Evolutionary conservation across 306 rosid species (phyloP).

Genomic region (Delonix regia): DNA sequence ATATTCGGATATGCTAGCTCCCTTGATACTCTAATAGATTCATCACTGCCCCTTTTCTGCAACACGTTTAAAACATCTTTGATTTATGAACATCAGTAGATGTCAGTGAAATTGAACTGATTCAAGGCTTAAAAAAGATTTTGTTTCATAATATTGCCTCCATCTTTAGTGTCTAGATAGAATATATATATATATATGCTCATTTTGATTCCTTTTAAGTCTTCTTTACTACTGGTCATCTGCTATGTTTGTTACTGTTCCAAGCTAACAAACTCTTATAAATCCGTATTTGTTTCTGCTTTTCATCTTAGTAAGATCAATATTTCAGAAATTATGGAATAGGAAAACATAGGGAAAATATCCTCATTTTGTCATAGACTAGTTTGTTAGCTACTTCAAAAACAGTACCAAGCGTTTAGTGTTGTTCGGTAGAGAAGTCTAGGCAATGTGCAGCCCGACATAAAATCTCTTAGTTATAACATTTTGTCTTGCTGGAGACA

Average conservation of each 20-base stretch:
- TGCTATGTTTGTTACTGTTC: neutral
- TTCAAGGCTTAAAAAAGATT: constrained; percentile 7
- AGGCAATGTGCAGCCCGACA: constrained; percentile 16
- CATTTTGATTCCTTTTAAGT: neutral
- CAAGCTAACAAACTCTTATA: constrained; percentile 3
- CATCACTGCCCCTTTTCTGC: constrained; percentile 35
- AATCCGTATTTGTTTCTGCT: neutral
- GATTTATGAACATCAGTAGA: constrained; percentile 10
- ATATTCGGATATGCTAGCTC: constrained; percentile 57
- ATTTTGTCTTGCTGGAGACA: neutral
- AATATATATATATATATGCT: neutral
- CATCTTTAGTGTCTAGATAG: constrained; percentile 17
- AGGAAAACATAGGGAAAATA: neutral
- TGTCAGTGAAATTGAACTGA: constrained; percentile 9
- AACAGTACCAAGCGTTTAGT: neutral
- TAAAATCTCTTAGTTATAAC: neutral
- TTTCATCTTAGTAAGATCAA: constrained; percentile 24
- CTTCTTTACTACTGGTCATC: neutral
- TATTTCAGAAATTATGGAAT: neutral
- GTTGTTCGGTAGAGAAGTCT: neutral
- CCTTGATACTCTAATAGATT: constrained; percentile 41
- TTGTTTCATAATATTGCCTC: constrained; percentile 3
- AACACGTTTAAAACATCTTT: neutral
- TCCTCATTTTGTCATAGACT: no score
- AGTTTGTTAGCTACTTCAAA: no score